A percentile compares a stretch with the other conserved stretches of the same genome.
These are phyloP conservation scores for Nannizziopsis barbatae DNA, from an alignment of 2,329 filamentous ascomycete genomes.

Conservation along the genomic window DNA sequence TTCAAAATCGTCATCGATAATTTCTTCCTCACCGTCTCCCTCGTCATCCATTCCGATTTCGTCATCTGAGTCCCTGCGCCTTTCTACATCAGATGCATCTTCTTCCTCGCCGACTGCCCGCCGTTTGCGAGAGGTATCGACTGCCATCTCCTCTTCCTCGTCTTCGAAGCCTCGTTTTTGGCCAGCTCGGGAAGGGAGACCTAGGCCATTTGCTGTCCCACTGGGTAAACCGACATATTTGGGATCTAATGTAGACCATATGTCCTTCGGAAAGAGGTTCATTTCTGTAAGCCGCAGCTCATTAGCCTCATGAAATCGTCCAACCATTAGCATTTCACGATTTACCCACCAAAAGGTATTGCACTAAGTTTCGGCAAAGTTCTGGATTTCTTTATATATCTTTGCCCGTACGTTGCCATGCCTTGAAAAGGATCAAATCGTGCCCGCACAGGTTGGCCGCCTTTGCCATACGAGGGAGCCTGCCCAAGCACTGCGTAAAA, in stretches of 20 bases:
- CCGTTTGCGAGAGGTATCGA: conserved; percentile 23
- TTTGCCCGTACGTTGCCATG: conserved; percentile 49
- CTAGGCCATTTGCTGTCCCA: conserved; percentile 23
- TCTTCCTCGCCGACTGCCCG: conserved; percentile 26
- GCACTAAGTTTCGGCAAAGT: conserved; percentile 45
- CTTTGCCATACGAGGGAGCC: conserved; percentile 31
- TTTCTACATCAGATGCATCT: conserved; percentile 24
- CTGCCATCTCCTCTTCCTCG: conserved; percentile 32
- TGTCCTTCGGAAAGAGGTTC: conserved; percentile 48
- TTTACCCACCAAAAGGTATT: conserved; percentile 43
- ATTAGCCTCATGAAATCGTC: not conserved
- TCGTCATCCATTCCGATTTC: conserved; percentile 34
- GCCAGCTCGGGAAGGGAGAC: conserved; percentile 18
- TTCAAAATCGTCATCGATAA: conserved; percentile 49
- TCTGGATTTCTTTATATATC: conserved; percentile 47
- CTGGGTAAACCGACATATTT: conserved; percentile 26
- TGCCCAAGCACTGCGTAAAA: conserved; percentile 46
- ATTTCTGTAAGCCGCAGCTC: conserved; percentile 33
- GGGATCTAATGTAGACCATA: conserved; percentile 45
- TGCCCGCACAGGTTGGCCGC: conserved; percentile 30
- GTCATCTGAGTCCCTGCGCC: conserved; percentile 28
- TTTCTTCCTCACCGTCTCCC: conserved; percentile 40
- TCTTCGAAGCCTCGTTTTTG: conserved; percentile 35
- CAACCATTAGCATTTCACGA: not conserved
- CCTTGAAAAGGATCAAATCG: conserved; percentile 52